Evolutionary conservation across 257 asterid species (phyloP).

Genomic region (Leptodermis oblonga): DNA sequence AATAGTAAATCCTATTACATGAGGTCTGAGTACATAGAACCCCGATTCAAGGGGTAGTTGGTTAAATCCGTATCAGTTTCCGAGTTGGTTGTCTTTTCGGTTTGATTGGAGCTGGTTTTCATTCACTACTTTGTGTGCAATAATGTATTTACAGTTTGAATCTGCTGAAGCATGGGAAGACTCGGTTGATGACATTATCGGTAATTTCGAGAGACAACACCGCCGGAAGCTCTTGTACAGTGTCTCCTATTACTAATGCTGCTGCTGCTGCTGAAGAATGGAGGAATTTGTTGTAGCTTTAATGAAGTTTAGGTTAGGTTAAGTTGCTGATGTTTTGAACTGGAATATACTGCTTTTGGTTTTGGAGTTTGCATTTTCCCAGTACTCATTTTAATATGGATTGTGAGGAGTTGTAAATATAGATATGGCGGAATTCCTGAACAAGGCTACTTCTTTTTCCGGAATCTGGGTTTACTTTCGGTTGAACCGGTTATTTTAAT

Average conservation of each 20-base stretch:
- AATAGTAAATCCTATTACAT: too few relatives aligned
- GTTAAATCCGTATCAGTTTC: neutral
- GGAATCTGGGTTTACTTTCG: too few relatives aligned
- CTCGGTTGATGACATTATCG: constrained; percentile 53
- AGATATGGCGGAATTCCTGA: too few relatives aligned
- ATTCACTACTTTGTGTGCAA: too few relatives aligned
- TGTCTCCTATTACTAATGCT: constrained; percentile 56
- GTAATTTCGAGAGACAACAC: constrained; percentile 71
- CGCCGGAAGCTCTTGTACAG: constrained; percentile 74
- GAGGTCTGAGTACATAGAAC: neutral
- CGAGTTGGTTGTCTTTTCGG: too few relatives aligned
- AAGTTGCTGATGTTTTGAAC: neutral
- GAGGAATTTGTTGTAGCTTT: neutral
- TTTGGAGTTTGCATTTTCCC: neutral
- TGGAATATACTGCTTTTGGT: too few relatives aligned
- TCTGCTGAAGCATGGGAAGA: constrained; percentile 78
- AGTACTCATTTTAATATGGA: neutral
- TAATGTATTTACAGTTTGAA: constrained; percentile 51
- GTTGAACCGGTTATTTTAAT: too few relatives aligned
- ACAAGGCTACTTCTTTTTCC: too few relatives aligned
- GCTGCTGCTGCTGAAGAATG: neutral
- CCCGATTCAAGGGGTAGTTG: neutral
- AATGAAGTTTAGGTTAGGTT: neutral
- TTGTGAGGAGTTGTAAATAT: neutral
- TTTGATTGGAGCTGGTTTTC: neutral